Base-by-base conservation (phyloP, 257 asterid genomes). In the Osmanthus fragrans region DNA sequence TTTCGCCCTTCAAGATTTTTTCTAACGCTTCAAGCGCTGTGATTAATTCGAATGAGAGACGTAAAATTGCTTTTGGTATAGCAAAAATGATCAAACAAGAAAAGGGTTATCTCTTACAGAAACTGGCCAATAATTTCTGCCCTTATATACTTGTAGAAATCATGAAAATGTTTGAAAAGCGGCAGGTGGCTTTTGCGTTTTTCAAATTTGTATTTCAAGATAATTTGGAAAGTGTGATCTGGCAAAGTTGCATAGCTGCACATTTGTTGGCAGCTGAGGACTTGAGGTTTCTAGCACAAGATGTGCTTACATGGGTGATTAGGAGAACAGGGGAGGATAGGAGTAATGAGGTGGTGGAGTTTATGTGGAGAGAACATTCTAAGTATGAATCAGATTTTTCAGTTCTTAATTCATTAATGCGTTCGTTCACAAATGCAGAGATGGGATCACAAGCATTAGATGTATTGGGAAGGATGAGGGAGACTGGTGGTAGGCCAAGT, bases 331-430 rank as follows among this genome's bases (percentile, higher is more conserved):
- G 99, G 63, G 84, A 86, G 76, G 82, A 80, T 70, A 89, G 94
- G 84, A 91, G 97, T 84, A 81, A 81, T 80, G 87, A 82, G 39
- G 79, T 89, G 66, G 81, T 87, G 78, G 84, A 84, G 70, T 81
- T 82, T 72, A 82, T 90, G 80, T 91, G 96, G 98, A 72, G 82
- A 69, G 88, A 85, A 73, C 79, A 84, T 58, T 70, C 29, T 56
- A 82, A 76, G 76, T 82, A 74, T 68, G 84, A 81, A 36, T 71
- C 83, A 11, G 92, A 89, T 73, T 89, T 88, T 77, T 87, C 83
- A 0, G 85, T 93, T 80, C 93, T 95, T 37, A 92, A 95, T 89
- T 76, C 97, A 1, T 85, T 95, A 40, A 90, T 93, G 97, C 89
- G 97, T 69, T 86, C 97, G 2, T 95, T 93, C 83, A 75, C 96